These are phyloP conservation scores for Amanita molliuscula DNA, from an alignment of 768 basidiomycete genomes.

Conservation along the genomic window DNA sequence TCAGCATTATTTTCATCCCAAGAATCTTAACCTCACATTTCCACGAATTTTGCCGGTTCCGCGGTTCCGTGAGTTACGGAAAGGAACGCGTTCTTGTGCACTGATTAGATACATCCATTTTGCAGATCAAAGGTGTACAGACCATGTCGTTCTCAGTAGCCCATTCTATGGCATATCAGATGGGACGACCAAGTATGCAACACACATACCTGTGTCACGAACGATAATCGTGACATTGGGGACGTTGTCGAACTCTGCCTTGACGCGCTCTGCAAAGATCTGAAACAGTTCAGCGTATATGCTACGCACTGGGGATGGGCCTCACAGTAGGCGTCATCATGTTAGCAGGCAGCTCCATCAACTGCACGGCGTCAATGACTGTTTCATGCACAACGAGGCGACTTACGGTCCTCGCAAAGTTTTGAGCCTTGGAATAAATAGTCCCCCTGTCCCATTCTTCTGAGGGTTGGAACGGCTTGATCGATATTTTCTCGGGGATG, in stretches of 20 bases:
- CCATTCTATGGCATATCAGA: constrained; percentile 43
- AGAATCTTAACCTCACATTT: constrained; percentile 44
- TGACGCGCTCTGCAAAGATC: constrained; percentile 63
- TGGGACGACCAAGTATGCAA: background rate
- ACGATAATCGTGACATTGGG: constrained; percentile 60
- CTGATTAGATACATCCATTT: background rate
- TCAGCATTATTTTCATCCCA: background rate
- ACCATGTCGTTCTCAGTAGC: constrained; percentile 81
- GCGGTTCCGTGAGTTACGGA: constrained; percentile 76
- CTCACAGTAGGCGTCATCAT: constrained; percentile 74
- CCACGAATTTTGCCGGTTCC: constrained; percentile 80
- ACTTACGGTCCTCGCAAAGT: constrained; percentile 65
- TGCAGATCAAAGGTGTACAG: constrained; percentile 5
- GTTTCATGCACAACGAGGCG: background rate
- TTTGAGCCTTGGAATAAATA: constrained; percentile 68
- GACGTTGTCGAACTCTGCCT: constrained; percentile 54
- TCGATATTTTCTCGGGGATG: constrained; percentile 36
- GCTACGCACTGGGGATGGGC: constrained; percentile 1
- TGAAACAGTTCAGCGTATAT: constrained; percentile 15
- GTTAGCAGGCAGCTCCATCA: constrained; percentile 82
- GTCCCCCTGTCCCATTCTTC: constrained; percentile 67
- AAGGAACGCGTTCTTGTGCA: constrained; percentile 57
- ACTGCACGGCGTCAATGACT: constrained; percentile 25
- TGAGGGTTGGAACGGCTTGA: constrained; percentile 36
- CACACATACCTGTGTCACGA: constrained; percentile 55